These are phyloP conservation scores for Ophiostoma pallidulum DNA, from an alignment of 2,329 filamentous ascomycete genomes.

Conservation along the genomic window DNA sequence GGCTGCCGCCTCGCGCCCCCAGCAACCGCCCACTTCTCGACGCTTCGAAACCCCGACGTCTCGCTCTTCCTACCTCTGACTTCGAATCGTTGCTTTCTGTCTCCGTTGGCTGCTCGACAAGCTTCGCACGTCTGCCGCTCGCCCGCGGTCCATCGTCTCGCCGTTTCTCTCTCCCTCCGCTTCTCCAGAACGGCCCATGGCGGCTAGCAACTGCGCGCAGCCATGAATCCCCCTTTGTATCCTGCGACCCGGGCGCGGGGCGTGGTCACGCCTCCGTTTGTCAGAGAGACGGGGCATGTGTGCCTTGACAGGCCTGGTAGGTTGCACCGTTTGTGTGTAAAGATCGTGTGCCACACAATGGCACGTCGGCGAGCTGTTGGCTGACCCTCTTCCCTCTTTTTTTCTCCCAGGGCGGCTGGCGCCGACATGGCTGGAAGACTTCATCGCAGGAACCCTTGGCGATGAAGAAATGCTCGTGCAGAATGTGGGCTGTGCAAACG, in stretches of 20 bases:
- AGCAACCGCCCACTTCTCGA: too few relatives aligned
- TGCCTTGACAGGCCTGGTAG: constrained; percentile 7
- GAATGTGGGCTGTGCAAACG: constrained; percentile 14
- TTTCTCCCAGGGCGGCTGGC: constrained; percentile 17
- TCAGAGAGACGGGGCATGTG: constrained; percentile 11
- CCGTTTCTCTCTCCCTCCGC: too few relatives aligned
- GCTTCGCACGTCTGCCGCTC: neutral
- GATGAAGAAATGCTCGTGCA: constrained; percentile 7
- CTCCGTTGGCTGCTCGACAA: too few relatives aligned
- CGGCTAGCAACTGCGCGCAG: constrained; percentile 11
- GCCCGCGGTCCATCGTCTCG: neutral
- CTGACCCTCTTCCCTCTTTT: neutral
- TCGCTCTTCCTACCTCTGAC: too few relatives aligned
- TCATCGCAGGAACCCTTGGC: constrained; percentile 13
- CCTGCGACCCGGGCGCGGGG: constrained; percentile 12
- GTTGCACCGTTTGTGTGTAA: neutral
- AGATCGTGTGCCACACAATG: neutral
- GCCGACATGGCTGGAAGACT: constrained; percentile 18
- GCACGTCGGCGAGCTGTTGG: too few relatives aligned
- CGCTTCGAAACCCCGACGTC: too few relatives aligned
- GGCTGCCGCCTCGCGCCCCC: too few relatives aligned
- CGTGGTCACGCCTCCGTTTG: constrained; percentile 1
- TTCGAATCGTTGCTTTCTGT: too few relatives aligned
- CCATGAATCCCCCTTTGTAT: constrained; percentile 16
- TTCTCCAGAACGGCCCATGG: constrained; percentile 4